A percentile compares a stretch with the other conserved stretches of the same genome.
Evolutionary conservation across 1,284 basidiomycete species (phyloP).

Genomic region (Pseudozyma hubeiensis): DNA sequence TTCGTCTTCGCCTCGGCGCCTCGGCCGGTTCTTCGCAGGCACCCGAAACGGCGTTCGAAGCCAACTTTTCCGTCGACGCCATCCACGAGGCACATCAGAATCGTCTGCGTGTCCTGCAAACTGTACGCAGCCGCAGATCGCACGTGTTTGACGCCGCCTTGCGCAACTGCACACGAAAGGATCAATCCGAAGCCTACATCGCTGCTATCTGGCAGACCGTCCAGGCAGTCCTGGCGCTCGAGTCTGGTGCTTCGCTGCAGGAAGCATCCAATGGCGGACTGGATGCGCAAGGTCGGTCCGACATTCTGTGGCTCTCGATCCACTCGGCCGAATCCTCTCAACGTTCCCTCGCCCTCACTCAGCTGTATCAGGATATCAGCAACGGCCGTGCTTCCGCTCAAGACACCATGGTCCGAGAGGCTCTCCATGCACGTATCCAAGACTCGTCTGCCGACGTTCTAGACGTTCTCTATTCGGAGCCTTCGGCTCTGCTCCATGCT

Average conservation of each 20-base stretch:
- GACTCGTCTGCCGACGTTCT: slow-evolving; percentile 52
- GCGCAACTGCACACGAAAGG: slow-evolving; percentile 28
- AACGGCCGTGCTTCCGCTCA: slow-evolving; percentile 26
- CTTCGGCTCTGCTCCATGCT: slow-evolving; percentile 33
- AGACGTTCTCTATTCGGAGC: slow-evolving; percentile 45
- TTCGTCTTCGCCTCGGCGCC: slow-evolving; percentile 29
- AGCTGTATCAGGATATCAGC: slow-evolving; percentile 47
- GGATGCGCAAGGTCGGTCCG: slow-evolving; percentile 23
- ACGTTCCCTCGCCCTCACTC: slow-evolving; percentile 48
- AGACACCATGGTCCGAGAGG: slow-evolving; percentile 57
- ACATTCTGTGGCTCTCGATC: slow-evolving; percentile 60
- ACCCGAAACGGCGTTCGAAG: slow-evolving; percentile 29
- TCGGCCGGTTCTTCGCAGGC: slow-evolving; percentile 25
- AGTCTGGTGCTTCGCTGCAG: slow-evolving; percentile 42
- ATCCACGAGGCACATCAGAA: slow-evolving; percentile 30
- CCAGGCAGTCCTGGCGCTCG: slow-evolving; percentile 48
- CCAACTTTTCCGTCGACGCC: slow-evolving; percentile 19
- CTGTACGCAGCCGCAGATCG: slow-evolving; percentile 45
- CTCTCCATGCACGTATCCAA: slow-evolving; percentile 51
- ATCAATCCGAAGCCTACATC: slow-evolving; percentile 33
- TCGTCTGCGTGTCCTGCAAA: slow-evolving; percentile 48
- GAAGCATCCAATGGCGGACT: slow-evolving; percentile 21
- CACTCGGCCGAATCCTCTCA: slow-evolving; percentile 55
- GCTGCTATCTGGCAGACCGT: slow-evolving; percentile 49
- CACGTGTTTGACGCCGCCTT: slow-evolving; percentile 53